These are phyloP conservation scores for Botryotinia narcissicola DNA, from an alignment of 2,329 filamentous ascomycete genomes.

Conservation along the genomic window DNA sequence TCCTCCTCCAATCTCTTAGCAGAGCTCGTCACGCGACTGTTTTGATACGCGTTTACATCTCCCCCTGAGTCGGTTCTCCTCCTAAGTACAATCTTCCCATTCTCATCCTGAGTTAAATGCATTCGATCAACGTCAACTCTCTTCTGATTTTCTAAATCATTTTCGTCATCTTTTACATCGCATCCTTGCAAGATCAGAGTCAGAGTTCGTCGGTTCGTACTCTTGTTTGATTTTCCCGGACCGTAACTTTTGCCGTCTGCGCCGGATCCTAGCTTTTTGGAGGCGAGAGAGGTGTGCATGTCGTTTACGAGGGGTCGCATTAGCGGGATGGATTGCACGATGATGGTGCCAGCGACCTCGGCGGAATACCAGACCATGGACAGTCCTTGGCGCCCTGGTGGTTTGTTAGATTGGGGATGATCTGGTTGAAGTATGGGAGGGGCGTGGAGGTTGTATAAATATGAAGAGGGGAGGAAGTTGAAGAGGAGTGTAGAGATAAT, in stretches of 20 bases:
- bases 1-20: background rate
- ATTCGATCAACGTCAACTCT: background rate
- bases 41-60: background rate
- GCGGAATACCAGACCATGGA: constrained; percentile 49
- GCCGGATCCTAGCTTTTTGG: constrained; percentile 17
- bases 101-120: constrained; percentile 5
- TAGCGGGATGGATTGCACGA: constrained; percentile 54
- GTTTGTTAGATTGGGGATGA: background rate
- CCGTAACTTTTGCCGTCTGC: background rate
- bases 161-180: background rate
- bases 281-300: constrained; percentile 42
- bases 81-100: background rate
- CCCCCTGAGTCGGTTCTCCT: background rate
- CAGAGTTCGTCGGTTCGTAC: background rate
- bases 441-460: background rate
- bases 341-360: constrained; percentile 53
- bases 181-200: constrained; percentile 4
- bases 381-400: constrained; percentile 43
- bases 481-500: background rate
- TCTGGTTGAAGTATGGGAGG: no score
- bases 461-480: background rate
- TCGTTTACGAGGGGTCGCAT: constrained; percentile 48
- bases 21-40: background rate
- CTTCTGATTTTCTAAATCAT: constrained; percentile 13
- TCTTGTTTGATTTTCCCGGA: background rate